phyloP scores from a whole-genome alignment of 768 basidiomycete genomes.

The Flagelloscypha sp. region DNA sequence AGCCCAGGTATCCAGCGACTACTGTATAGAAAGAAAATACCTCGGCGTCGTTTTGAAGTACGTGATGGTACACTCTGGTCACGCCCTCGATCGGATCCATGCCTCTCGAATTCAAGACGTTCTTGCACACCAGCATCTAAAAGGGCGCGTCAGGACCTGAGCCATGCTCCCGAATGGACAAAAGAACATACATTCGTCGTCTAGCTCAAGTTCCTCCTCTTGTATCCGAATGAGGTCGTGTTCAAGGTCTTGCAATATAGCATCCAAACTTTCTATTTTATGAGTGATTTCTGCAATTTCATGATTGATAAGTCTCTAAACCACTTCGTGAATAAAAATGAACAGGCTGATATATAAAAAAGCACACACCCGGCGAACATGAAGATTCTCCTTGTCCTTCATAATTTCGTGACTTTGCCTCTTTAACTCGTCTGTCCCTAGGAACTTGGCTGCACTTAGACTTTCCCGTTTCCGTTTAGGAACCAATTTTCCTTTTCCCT shows the following conservation, averaged over 20 bases:
- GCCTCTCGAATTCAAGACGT: conserved; percentile 63
- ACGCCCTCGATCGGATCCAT: conserved; percentile 2
- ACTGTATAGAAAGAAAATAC: conserved; percentile 6
- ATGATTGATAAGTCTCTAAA: conserved; percentile 72
- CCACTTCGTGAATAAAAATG: conserved; percentile 4
- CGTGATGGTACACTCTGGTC: conserved; percentile 6
- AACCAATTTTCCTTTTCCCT: conserved; percentile 36
- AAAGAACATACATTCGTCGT: conserved; percentile 74
- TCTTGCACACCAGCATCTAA: conserved; percentile 88
- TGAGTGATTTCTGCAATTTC: conserved; percentile 85
- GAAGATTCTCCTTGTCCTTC: conserved; percentile 87
- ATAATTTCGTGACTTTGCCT: conserved; percentile 81
- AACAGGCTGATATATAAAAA: conserved; percentile 8
- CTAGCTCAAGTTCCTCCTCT: conserved; percentile 94
- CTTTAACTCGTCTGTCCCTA: conserved; percentile 79
- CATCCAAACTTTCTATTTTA: conserved; percentile 83
- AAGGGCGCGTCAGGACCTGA: conserved; percentile 6
- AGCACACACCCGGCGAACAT: conserved; percentile 71
- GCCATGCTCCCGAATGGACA: conserved; percentile 2
- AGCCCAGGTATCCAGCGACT: not conserved
- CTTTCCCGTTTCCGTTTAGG: conserved; percentile 53
- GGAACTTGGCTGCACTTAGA: conserved; percentile 55
- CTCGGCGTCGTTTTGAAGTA: conserved; percentile 25
- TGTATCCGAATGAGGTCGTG: conserved; percentile 77
- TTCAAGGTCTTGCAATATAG: conserved; percentile 72